These are phyloP conservation scores for Nematocida sp. DNA, from an alignment of 371 early-diverging fungal species.

Conservation along the genomic window DNA sequence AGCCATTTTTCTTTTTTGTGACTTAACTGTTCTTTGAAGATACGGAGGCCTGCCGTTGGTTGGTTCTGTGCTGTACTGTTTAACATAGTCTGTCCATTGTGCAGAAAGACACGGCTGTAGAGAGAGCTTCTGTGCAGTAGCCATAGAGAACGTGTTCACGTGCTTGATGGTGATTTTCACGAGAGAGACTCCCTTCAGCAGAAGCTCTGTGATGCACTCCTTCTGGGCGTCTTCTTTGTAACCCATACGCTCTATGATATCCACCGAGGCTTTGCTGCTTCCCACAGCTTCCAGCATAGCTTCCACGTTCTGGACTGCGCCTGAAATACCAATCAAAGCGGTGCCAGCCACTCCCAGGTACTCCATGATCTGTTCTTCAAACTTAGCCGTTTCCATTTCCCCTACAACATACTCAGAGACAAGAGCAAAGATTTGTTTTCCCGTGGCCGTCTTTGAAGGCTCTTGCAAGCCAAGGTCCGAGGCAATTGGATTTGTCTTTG, in stretches of 20 bases:
- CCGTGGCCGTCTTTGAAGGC: constrained; percentile 16
- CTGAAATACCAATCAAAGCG: constrained; percentile 56
- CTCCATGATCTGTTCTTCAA: constrained; percentile 77
- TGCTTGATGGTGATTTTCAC: background rate
- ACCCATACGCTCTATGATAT: constrained; percentile 22
- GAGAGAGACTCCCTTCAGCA: constrained; percentile 1
- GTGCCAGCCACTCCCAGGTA: constrained; percentile 64
- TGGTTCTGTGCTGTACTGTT: constrained; percentile 10
- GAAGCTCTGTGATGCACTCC: constrained; percentile 6
- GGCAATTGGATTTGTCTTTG: constrained; percentile 71
- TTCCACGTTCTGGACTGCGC: constrained; percentile 58
- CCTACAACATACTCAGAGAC: constrained; percentile 72
- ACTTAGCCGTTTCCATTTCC: constrained; percentile 72
- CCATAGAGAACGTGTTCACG: background rate
- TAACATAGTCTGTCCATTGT: constrained; percentile 30
- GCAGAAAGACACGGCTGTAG: background rate
- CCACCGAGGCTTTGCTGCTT: constrained; percentile 32
- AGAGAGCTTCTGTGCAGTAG: background rate
- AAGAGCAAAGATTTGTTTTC: constrained; percentile 67
- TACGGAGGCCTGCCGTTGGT: constrained; percentile 14
- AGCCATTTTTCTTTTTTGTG: constrained; percentile 2
- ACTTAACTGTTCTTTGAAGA: constrained; percentile 27
- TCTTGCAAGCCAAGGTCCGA: constrained; percentile 71
- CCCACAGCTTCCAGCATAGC: constrained; percentile 56
- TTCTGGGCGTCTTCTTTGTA: background rate